Percentiles rank a stretch among this genome's conserved stretches.
Evolutionary conservation across 23 red algal species (phyloP).

Genomic region (Gracilaria gracilis): DNA sequence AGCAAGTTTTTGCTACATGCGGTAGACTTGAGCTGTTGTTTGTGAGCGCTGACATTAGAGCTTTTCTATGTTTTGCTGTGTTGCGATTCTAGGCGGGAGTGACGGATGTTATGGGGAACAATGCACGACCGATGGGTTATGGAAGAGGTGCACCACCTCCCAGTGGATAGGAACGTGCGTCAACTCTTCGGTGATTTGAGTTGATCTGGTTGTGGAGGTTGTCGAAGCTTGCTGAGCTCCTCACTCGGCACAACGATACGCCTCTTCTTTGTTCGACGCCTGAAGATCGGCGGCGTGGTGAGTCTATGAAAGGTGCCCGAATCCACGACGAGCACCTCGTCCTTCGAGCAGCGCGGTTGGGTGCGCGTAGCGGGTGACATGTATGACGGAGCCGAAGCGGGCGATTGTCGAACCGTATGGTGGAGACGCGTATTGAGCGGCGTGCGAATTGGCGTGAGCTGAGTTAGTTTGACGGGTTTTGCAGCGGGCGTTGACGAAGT

Average conservation of each 20-base stretch:
- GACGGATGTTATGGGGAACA: background rate
- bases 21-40: background rate
- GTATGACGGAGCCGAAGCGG: slow-evolving; percentile 34
- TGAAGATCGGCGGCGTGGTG: slow-evolving; percentile 69
- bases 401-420: background rate
- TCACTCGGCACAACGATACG: slow-evolving; percentile 46
- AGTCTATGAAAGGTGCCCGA: slow-evolving; percentile 52
- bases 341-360: slow-evolving; percentile 2
- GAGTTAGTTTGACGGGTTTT: background rate
- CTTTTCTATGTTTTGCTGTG: too few species aligned
- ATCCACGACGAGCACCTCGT: slow-evolving; percentile 36
- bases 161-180: background rate
- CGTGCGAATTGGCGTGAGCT: slow-evolving; percentile 22
- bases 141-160: slow-evolving; percentile 26
- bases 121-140: background rate
- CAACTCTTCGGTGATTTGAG: background rate
- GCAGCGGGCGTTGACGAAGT: background rate
- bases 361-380: slow-evolving; percentile 18
- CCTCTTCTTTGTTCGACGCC: slow-evolving; percentile 43
- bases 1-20: background rate
- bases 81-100: background rate
- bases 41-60: background rate
- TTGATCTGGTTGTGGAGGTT: slow-evolving; percentile 1
- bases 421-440: slow-evolving; percentile 7
- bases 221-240: slow-evolving; percentile 38